These are phyloP conservation scores for Yarrowia hollandica DNA, from an alignment of 805 yeast species.

Conservation along the genomic window DNA sequence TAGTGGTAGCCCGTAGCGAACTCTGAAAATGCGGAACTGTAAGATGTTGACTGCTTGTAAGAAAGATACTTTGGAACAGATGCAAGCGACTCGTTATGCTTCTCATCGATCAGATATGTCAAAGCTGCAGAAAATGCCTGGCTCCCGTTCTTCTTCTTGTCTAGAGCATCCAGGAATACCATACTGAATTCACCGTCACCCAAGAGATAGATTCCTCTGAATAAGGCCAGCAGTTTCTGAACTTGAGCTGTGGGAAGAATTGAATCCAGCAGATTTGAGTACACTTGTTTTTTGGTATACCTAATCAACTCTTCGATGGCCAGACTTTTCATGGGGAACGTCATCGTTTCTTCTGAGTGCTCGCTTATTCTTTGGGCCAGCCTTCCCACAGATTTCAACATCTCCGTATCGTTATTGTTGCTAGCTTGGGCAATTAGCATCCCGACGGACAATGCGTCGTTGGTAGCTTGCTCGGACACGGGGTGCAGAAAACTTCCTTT, in stretches of 20 bases:
- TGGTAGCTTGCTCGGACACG: conserved; percentile 27
- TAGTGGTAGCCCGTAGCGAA: conserved; percentile 31
- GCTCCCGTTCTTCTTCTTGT: neutral
- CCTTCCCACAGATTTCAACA: neutral
- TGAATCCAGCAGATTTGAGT: neutral
- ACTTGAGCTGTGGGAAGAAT: conserved; percentile 4
- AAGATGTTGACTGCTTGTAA: conserved; percentile 2
- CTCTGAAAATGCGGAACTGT: conserved; percentile 32
- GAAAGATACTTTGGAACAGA: neutral
- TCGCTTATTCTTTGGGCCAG: neutral
- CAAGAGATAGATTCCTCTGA: conserved; percentile 7
- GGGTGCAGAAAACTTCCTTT: conserved; percentile 25
- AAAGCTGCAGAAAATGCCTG: neutral
- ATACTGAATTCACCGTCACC: conserved; percentile 19
- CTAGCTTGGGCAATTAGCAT: conserved; percentile 18
- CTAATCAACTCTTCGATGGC: conserved; percentile 4
- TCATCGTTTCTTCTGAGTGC: neutral
- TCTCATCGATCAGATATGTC: conserved; percentile 5
- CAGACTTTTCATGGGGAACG: neutral
- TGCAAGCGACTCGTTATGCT: neutral
- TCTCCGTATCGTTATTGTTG: neutral
- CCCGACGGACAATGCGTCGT: conserved; percentile 4
- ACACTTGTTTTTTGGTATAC: conserved; percentile 5
- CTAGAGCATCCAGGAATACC: conserved; percentile 11
- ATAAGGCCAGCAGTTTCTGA: neutral